A percentile compares a stretch with the other conserved stretches of the same genome.
phyloP scores from a whole-genome alignment of 345 rosid species.

The Camelina hispida region DNA sequence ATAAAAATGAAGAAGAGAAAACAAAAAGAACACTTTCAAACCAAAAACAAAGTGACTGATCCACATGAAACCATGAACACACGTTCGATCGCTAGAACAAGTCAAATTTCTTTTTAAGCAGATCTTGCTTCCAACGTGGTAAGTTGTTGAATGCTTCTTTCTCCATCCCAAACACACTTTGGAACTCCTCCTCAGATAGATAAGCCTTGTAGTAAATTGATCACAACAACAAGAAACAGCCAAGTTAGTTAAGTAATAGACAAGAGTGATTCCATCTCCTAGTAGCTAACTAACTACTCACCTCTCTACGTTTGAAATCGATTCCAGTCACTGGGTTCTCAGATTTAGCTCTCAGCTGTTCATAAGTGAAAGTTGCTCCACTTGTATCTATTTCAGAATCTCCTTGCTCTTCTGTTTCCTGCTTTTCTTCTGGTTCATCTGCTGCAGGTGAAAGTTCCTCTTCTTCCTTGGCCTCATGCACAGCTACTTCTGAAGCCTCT shows the following conservation, averaged over 20 bases:
- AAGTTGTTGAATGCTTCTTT: slow-evolving; percentile 80
- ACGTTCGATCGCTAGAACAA: slow-evolving; percentile 70
- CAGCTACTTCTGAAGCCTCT: slow-evolving; percentile 56
- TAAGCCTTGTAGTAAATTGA: slow-evolving; percentile 61
- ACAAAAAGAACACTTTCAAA: slow-evolving; percentile 35
- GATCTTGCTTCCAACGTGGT: slow-evolving; percentile 99
- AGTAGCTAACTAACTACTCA: slow-evolving; percentile 41
- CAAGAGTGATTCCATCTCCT: slow-evolving; percentile 21
- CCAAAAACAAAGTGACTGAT: slow-evolving; percentile 27
- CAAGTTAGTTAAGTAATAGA: slow-evolving; percentile 24
- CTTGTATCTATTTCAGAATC: slow-evolving; percentile 43
- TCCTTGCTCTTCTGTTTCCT: slow-evolving; percentile 45
- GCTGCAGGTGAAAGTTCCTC: slow-evolving; percentile 47
- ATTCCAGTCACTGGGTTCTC: slow-evolving; percentile 89
- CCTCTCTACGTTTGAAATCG: slow-evolving; percentile 96
- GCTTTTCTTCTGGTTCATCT: slow-evolving; percentile 46
- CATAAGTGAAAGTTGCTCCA: slow-evolving; percentile 70
- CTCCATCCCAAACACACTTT: slow-evolving; percentile 65
- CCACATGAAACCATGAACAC: slow-evolving; percentile 25
- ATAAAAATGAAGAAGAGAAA: slow-evolving; percentile 31
- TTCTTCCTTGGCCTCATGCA: slow-evolving; percentile 53
- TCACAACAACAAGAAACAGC: slow-evolving; percentile 12
- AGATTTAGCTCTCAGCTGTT: slow-evolving; percentile 83
- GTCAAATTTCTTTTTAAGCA: slow-evolving; percentile 82
- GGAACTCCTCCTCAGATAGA: slow-evolving; percentile 82